Base-by-base conservation (phyloP, 352 stramenopile genomes). In the Pythium diclinum region DNA sequence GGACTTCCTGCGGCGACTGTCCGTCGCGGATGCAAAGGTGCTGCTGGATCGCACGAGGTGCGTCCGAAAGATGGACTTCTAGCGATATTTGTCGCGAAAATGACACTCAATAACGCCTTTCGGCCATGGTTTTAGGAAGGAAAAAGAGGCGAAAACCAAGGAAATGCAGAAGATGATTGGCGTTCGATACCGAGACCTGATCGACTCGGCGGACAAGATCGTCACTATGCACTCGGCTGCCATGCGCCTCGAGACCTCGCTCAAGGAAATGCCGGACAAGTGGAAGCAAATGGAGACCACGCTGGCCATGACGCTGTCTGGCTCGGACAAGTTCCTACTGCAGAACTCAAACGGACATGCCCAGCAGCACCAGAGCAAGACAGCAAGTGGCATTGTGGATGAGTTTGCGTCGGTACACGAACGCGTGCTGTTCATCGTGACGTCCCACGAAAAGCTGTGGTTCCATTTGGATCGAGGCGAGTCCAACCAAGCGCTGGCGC, bases 101-200 rank as follows among this genome's bases (percentile, higher is more conserved):
- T 51, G n/a, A 51, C 44, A 5, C 17, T 25, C 17, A 21, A 30
- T 7, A 30, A 51, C 21, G 19, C 8, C 19, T 5, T 17, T 42
- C n/a, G 13, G 13, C 4, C 16, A 13, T 42, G n/a, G 21, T 14
- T 51, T 17, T 49, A 92, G 85, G 32, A 89, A 88, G 53, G 85
- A 94, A 65, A 94, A 93, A 63, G 84, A 92, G 65, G 79, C 75
- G 58, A 96, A 95, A 73, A 91, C 87, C 23, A 85, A 91, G 65
- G 87, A 97, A 64, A 94, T 97, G 85, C 90, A 97, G 64, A 89
- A 89, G 62, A 97, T 98, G 89, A 96, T 97, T 36, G 85, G 91
- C 40, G 93, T 95, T 40, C 73, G 91, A 5, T 98, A 98, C 52
- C 89, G 94, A 32, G 90, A 97, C 61, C 75, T 97, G 13, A 97